Evolutionary conservation across 768 basidiomycete species (phyloP).

Genomic region (Boletales sp.): DNA sequence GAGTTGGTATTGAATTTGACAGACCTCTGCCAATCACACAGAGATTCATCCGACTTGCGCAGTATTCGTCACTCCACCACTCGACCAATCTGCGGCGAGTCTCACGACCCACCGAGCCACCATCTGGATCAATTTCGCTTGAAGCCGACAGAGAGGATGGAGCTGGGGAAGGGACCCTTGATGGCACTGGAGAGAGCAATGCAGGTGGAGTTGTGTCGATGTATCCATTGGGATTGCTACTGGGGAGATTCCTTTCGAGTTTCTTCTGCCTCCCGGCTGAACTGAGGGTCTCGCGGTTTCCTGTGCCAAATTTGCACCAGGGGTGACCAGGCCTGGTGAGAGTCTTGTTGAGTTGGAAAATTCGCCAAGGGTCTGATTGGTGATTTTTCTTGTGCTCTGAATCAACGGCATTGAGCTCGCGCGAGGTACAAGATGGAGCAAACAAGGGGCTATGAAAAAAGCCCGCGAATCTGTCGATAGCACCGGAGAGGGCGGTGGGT

Average conservation of each 20-base stretch:
- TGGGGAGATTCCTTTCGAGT: constrained; percentile 41
- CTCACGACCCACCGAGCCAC: constrained; percentile 76
- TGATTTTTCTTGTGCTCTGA: constrained; percentile 97
- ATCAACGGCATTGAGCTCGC: constrained; percentile 94
- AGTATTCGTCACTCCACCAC: constrained; percentile 84
- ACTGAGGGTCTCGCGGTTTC: constrained; percentile 71
- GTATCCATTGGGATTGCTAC: constrained; percentile 23
- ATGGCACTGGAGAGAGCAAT: constrained; percentile 44
- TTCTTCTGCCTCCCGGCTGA: constrained; percentile 57
- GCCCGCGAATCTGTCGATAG: constrained; percentile 71
- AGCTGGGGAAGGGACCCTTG: constrained; percentile 55
- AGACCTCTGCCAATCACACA: constrained; percentile 78
- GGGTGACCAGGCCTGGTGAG: constrained; percentile 75
- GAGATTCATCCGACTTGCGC: constrained; percentile 76
- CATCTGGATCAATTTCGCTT: constrained; percentile 67
- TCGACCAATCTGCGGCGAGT: constrained; percentile 74
- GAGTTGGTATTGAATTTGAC: not conserved
- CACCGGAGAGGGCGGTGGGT: constrained; percentile 58
- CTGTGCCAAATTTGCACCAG: constrained; percentile 92
- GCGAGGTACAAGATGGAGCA: constrained; percentile 73
- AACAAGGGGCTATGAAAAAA: constrained; percentile 97
- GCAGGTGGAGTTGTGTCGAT: constrained; percentile 18
- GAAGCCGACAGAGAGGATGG: constrained; percentile 51
- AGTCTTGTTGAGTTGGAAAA: constrained; percentile 91
- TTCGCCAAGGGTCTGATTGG: constrained; percentile 87